Base-by-base conservation (phyloP, 768 basidiomycete species). In the Phylloporus scabripes region DNA sequence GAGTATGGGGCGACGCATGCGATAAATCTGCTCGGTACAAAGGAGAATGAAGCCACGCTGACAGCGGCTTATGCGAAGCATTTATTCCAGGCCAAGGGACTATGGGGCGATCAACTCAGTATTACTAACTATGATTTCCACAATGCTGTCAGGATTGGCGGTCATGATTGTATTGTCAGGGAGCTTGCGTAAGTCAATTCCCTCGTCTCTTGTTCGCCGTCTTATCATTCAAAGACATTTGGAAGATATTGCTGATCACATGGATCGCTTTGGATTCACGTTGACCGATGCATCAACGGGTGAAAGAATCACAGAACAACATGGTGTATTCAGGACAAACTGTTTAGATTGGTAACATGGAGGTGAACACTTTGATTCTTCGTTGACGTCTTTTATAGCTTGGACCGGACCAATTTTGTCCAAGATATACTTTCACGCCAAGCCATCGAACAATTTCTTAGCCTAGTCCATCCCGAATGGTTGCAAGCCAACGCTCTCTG, bases 111-210 rank as follows among this genome's bases (percentile, higher is more conserved):
- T 49, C 77, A 82, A 34, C 75, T 92, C 44, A 74, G 78, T 17
- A 83, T 95, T 33, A 93, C 93, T 0, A 82, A 90, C 56, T 98
- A 91, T 59, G 96, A 99, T 69, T 99, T 99, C 63, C 96, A 99
- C 62, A 80, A 82, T 45, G 79, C 81, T 7, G 90, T 94, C 21
- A 75, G 79, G 58, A 68, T 81, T 24, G 82, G 82, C 40, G 96
- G 96, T 8, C 92, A 96, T 63, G 96, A 99, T 54, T 84, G 79
- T 53, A 81, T 97, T 33, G 70, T 83, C 49, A 72, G 80, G 54
- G 89, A 93, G 54, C 66, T 97, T 26, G 78, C 76, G 81, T 85
- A 57, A 45, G 70, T 39, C 5, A 7, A 26, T 46, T 38, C 2
- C 14, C 46, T 41, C 15, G 29, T 32, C 33, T 20, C 33, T 14